Percentiles rank a stretch among this genome's conserved stretches.
Conservation (phyloP, 2,329 filamentous ascomycete genomes). For the Ploettnerulaceae sp. region DNA sequence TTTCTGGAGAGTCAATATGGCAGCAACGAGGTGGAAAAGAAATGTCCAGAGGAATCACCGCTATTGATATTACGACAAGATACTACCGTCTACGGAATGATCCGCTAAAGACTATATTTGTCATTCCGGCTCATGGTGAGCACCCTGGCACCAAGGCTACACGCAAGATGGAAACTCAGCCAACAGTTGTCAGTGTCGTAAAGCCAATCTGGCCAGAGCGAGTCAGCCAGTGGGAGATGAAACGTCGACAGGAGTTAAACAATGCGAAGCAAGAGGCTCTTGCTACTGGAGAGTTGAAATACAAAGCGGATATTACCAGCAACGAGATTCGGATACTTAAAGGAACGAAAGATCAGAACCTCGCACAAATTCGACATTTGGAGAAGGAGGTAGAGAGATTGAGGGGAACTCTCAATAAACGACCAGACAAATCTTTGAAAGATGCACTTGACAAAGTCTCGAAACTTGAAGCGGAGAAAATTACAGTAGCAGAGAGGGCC, state of each 20-base stretch:
- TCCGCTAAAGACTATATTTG: slow-evolving; percentile 44
- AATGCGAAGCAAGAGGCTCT: slow-evolving; percentile 9
- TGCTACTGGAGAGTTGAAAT: slow-evolving; percentile 4
- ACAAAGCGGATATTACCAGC: not conserved
- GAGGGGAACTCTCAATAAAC: too few relatives aligned
- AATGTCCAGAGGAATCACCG: slow-evolving; percentile 39
- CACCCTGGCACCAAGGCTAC: slow-evolving; percentile 44
- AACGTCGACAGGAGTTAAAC: slow-evolving; percentile 20
- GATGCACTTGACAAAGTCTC: not conserved
- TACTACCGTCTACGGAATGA: slow-evolving; percentile 47
- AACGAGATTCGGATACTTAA: not conserved
- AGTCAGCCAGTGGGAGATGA: slow-evolving; percentile 26
- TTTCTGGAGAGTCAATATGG: slow-evolving; percentile 38
- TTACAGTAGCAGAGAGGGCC: not conserved
- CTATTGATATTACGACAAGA: slow-evolving; percentile 46
- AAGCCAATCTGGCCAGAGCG: slow-evolving; percentile 31
- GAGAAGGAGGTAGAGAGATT: too few relatives aligned
- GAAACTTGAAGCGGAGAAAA: not conserved
- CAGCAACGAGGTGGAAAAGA: slow-evolving; percentile 18
- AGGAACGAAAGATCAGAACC: not conserved
- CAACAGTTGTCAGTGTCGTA: slow-evolving; percentile 35
- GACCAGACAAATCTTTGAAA: too few relatives aligned
- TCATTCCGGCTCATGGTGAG: slow-evolving; percentile 46
- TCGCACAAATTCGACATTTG: too few relatives aligned
- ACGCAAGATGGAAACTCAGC: slow-evolving; percentile 41